Evolutionary conservation across 2,329 filamentous ascomycete species (phyloP).

Genomic region (Trichoderma hamatum): DNA sequence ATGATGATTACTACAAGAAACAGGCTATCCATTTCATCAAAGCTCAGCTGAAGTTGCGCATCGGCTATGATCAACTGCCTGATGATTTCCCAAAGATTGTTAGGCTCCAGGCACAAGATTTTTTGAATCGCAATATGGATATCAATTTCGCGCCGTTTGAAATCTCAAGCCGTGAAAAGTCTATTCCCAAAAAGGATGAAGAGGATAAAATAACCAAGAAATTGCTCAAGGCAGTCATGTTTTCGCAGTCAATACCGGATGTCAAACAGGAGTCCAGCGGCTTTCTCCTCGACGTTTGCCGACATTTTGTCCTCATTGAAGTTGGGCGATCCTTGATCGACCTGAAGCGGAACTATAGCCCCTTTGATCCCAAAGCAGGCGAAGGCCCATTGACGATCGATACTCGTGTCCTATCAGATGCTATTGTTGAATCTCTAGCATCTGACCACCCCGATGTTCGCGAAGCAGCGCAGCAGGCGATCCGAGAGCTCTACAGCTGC

Average conservation of each 20-base stretch:
- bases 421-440: conserved; percentile 84
- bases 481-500: conserved; percentile 77
- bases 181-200: conserved; percentile 81
- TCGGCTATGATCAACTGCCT: conserved; percentile 83
- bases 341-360: conserved; percentile 72
- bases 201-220: conserved; percentile 84
- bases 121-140: conserved; percentile 72
- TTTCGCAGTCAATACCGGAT: conserved; percentile 78
- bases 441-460: conserved; percentile 81
- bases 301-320: conserved; percentile 89
- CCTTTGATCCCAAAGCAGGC: conserved; percentile 82
- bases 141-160: conserved; percentile 72
- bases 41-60: conserved; percentile 84
- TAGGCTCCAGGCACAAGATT: conserved; percentile 85
- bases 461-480: conserved; percentile 77
- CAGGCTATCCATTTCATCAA: conserved; percentile 88
- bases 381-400: conserved; percentile 89
- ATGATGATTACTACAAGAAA: conserved; percentile 85
- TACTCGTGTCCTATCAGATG: conserved; percentile 83
- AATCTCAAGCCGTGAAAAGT: conserved; percentile 76
- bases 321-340: conserved; percentile 83
- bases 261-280: conserved; percentile 74
- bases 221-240: conserved; percentile 85
- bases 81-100: conserved; percentile 86
- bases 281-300: conserved; percentile 79